Conservation (phyloP, 2,329 filamentous ascomycete genomes). For the Trichophyton simii region DNA sequence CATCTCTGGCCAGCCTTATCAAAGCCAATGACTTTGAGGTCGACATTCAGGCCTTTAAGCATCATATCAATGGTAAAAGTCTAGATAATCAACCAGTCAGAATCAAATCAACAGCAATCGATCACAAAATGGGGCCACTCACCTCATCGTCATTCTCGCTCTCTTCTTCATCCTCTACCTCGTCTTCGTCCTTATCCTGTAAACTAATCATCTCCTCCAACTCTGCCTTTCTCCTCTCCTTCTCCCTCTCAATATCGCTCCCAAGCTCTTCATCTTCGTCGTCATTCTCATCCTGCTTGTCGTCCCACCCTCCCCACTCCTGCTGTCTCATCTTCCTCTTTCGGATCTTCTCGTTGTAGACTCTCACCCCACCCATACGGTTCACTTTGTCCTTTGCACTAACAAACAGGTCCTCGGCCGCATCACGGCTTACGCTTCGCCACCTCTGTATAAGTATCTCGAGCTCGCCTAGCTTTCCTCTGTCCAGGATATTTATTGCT, state of each 20-base stretch:
- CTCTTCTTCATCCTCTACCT: slow-evolving; percentile 21
- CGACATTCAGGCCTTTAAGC: slow-evolving; percentile 53
- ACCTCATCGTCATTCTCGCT: slow-evolving; percentile 25
- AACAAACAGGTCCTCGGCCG: slow-evolving; percentile 56
- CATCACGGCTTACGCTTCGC: slow-evolving; percentile 46
- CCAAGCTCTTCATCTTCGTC: slow-evolving; percentile 22
- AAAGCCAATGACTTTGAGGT: slow-evolving; percentile 50
- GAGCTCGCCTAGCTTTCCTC: slow-evolving; percentile 42
- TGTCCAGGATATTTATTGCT: slow-evolving; percentile 39
- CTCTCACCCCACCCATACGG: slow-evolving; percentile 50
- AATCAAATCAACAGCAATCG: slow-evolving; percentile 7
- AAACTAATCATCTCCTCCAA: slow-evolving; percentile 22
- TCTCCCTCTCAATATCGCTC: slow-evolving; percentile 31
- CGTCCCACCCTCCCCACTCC: slow-evolving; percentile 27
- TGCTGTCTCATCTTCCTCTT: slow-evolving; percentile 33
- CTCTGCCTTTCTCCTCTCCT: slow-evolving; percentile 26
- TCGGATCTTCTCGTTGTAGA: slow-evolving; percentile 41
- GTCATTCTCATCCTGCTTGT: slow-evolving; percentile 27
- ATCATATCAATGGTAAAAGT: slow-evolving; percentile 59
- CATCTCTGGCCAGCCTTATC: slow-evolving; percentile 46
- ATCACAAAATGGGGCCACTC: slow-evolving; percentile 13
- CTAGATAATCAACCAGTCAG: slow-evolving; percentile 24
- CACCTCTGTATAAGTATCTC: slow-evolving; percentile 47
- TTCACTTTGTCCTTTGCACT: slow-evolving; percentile 48
- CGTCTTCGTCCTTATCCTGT: slow-evolving; percentile 21